Percentiles rank a stretch among this genome's conserved stretches.
phyloP scores from a whole-genome alignment of 768 basidiomycete species.

The Termitomyces sp. region DNA sequence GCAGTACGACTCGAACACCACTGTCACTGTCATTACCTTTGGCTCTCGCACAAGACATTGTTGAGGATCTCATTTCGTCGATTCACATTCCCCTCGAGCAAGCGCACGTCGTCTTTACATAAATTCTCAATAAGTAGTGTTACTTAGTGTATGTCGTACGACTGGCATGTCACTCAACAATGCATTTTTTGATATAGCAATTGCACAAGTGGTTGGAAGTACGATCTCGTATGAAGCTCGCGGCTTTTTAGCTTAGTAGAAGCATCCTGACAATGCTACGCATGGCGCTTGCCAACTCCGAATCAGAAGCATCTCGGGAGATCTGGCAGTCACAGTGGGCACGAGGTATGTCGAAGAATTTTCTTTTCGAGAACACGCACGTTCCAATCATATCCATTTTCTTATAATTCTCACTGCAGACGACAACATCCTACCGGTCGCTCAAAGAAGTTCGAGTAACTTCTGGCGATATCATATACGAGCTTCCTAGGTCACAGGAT shows the following conservation, averaged over 20 bases:
- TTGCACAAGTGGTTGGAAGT: too few relatives aligned
- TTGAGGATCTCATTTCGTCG: background rate
- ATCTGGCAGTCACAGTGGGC: too few relatives aligned
- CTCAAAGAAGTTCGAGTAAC: background rate
- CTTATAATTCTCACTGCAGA: background rate
- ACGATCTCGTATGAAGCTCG: too few relatives aligned
- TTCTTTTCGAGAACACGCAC: background rate
- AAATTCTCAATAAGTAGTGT: too few relatives aligned
- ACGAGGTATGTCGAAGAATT: background rate
- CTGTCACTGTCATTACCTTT: background rate
- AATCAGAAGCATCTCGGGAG: background rate
- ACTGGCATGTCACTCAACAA: too few relatives aligned
- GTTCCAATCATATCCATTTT: background rate
- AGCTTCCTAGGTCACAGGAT: background rate
- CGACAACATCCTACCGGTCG: background rate
- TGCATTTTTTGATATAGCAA: too few relatives aligned
- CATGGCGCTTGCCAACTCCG: too few relatives aligned
- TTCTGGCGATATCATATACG: background rate
- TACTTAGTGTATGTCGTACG: background rate
- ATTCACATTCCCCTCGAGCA: too few relatives aligned
- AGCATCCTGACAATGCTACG: too few relatives aligned
- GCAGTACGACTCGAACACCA: too few relatives aligned
- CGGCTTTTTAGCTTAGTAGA: too few relatives aligned
- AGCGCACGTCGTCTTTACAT: too few relatives aligned
- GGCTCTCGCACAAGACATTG: background rate